Conservation (phyloP, 768 basidiomycete species). For the Heimioporus sp. region DNA sequence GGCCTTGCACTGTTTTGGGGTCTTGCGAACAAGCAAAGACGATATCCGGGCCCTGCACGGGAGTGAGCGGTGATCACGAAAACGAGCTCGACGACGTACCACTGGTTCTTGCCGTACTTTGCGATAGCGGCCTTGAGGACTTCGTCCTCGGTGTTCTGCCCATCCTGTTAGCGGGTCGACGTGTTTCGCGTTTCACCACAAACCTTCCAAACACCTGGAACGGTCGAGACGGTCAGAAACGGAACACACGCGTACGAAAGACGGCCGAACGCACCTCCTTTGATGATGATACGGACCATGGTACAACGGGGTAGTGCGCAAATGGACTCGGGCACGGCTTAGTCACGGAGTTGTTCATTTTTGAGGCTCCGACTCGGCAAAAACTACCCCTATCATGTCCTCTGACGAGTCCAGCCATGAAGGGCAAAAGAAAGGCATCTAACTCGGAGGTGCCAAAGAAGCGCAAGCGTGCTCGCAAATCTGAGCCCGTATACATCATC, state of each 20-base stretch:
- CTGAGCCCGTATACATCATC: conserved; percentile 63
- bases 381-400: no score
- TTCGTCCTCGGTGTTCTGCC: conserved; percentile 93
- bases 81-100: conserved; percentile 39
- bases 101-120: conserved; percentile 97
- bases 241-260: not conserved
- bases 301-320: not conserved
- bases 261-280: conserved; percentile 59
- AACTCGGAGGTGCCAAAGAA: conserved; percentile 25
- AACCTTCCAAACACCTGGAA: conserved; percentile 82
- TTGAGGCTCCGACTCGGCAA: conserved; percentile 20
- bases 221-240: conserved; percentile 1
- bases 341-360: conserved; percentile 6
- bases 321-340: not conserved
- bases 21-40: conserved; percentile 95
- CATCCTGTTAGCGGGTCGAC: conserved; percentile 8
- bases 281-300: conserved; percentile 91
- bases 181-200: conserved; percentile 3
- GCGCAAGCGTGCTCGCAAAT: conserved; percentile 31
- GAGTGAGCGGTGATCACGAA: not conserved
- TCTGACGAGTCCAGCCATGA: not conserved
- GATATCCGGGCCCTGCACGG: conserved; percentile 88
- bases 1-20: conserved; percentile 99
- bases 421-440: no score
- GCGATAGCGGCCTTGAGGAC: conserved; percentile 98